Conservation (phyloP, 768 basidiomycete species). For the Rhodotorula diobovata region DNA sequence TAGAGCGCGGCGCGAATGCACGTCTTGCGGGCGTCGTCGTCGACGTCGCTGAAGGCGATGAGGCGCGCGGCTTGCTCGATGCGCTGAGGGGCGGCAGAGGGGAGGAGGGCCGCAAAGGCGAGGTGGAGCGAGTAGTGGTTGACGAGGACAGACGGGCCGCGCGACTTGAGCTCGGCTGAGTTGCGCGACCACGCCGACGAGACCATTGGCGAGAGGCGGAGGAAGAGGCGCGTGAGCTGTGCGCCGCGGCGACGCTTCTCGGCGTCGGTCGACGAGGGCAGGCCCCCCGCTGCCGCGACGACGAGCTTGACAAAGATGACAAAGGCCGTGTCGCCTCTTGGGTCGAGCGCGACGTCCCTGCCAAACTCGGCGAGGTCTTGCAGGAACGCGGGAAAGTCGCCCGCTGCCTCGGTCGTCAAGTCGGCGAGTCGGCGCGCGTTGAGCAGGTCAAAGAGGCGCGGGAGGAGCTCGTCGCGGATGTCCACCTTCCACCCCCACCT, state of each 20-base stretch:
- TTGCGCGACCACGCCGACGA: constrained; percentile 61
- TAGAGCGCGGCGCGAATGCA: constrained; percentile 70
- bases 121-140: constrained; percentile 75
- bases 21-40: constrained; percentile 62
- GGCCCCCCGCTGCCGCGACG: constrained; percentile 57
- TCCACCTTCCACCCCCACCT: constrained; percentile 72
- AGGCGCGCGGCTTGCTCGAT: constrained; percentile 65
- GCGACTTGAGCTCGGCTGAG: constrained; percentile 41
- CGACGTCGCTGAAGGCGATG: constrained; percentile 63
- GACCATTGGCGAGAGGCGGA: constrained; percentile 67
- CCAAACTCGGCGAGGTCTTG: constrained; percentile 56
- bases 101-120: constrained; percentile 65
- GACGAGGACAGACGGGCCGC: constrained; percentile 64
- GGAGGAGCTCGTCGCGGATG: constrained; percentile 59
- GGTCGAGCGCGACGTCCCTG: constrained; percentile 48
- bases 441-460: constrained; percentile 66
- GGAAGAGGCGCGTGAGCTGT: constrained; percentile 63
- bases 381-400: constrained; percentile 57
- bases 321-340: constrained; percentile 63
- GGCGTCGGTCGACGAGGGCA: constrained; percentile 39
- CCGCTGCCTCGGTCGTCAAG: constrained; percentile 56
- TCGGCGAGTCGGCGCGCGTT: constrained; percentile 70
- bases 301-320: constrained; percentile 76
- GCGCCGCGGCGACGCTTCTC: constrained; percentile 47
- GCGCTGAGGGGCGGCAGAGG: constrained; percentile 53